Base-by-base conservation (phyloP, 106 monocot genomes). In the Acorus calamus region DNA sequence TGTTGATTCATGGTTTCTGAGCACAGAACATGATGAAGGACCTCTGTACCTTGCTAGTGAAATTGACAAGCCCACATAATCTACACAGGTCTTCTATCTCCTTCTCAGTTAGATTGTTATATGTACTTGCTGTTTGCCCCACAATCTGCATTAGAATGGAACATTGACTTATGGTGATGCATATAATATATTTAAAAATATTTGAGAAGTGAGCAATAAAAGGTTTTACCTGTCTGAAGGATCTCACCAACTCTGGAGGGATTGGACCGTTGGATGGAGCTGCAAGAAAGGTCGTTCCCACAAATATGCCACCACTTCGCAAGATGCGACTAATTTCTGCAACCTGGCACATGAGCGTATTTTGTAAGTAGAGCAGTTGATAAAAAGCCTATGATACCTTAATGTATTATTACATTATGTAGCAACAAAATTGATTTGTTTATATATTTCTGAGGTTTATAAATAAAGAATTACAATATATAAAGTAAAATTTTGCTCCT, bases 11-110 rank as follows among this genome's bases (percentile, higher is more conserved):
- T 44, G 91, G 87, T 71, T 91, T 96, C 68, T 96, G 87, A 6
- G 91, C 96, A 4, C 91, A 91, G 78, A 96, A 96, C 87, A 96
- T 91, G 69, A 96, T 96, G 69, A 96, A 96, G 2, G 96, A 68
- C 49, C 79, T 71, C 55, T 81, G 74, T 51, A 91, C 77, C 67
- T 87, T 85, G 73, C 87, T 76, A 4, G 83, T 73, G 49, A 83
- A 96, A 62, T 91, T 96, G 51, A 80, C 52, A 46, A 96, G 87
- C 48, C 96, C 96, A 69, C 96, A 96, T 4, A 83, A 80, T 65
- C 63, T 91, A 74, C 96, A 91, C 67, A 96, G 49, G 76, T 90
- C 96, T 65, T 91, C 81, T 56, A 96, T 90, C 72, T 96, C 96
- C 72, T 83, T 79, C 61, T 87, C 80, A 2, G 56, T 87, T 52